phyloP scores from a whole-genome alignment of 805 yeast species.

The Ogataea kodamae region DNA sequence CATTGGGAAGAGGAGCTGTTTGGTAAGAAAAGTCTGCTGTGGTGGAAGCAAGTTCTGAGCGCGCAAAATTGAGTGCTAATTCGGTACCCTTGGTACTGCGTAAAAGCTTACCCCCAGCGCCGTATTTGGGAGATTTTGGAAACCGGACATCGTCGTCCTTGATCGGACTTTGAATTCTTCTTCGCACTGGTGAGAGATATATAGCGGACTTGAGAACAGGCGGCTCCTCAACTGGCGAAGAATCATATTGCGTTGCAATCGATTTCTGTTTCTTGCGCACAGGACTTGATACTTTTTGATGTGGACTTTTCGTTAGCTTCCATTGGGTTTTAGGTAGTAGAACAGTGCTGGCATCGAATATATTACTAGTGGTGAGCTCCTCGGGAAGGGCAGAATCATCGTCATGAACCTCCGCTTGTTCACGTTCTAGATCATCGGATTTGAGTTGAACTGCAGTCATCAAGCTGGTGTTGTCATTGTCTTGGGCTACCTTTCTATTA shows the following conservation, averaged over 20 bases:
- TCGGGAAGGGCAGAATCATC: conserved; percentile 5
- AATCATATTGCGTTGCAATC: conserved; percentile 28
- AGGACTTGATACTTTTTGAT: conserved; percentile 11
- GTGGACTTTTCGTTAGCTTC: conserved; percentile 17
- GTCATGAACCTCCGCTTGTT: conserved; percentile 9
- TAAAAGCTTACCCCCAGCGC: conserved; percentile 36
- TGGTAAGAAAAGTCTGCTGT: conserved; percentile 26
- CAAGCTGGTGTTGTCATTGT: conserved; percentile 8
- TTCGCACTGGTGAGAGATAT: conserved; percentile 19
- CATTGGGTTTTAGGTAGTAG: conserved; percentile 16
- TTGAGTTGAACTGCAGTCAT: conserved; percentile 19
- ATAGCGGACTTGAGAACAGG: conserved; percentile 28
- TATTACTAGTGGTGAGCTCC: conserved; percentile 21
- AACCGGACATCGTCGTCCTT: conserved; percentile 33
- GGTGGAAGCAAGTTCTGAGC: conserved; percentile 23
- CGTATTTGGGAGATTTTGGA: conserved; percentile 46
- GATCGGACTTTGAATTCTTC: conserved; percentile 7
- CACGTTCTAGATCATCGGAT: conserved; percentile 18
- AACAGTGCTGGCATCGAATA: conserved; percentile 18
- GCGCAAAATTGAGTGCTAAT: conserved; percentile 27
- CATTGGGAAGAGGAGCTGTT: conserved; percentile 16
- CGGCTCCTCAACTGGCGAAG: conserved; percentile 35
- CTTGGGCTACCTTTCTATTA: conserved; percentile 13
- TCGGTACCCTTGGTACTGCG: conserved; percentile 28
- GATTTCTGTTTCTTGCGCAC: conserved; percentile 18